Percentiles rank a stretch among this genome's conserved stretches.
These are phyloP conservation scores for Mimosa pudica DNA, from an alignment of 306 rosid species.

Conservation along the genomic window DNA sequence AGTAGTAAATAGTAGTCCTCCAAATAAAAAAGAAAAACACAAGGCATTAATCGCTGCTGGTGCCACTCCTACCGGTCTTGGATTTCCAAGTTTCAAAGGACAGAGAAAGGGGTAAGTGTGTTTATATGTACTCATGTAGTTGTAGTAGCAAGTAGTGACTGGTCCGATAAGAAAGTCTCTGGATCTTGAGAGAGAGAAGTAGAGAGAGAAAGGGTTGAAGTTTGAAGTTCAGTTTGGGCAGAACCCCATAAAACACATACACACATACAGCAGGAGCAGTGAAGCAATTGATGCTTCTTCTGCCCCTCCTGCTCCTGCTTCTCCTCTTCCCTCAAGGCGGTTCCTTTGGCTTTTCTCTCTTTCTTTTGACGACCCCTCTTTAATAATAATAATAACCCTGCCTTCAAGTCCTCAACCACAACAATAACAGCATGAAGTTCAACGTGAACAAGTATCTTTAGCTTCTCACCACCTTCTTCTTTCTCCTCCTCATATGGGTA, in stretches of 20 bases:
- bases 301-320: constrained; percentile 36
- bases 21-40: background rate
- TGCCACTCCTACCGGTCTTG: background rate
- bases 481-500: constrained; percentile 21
- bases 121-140: background rate
- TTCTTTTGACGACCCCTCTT: no score
- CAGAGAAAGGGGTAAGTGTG: constrained; percentile 27
- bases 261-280: constrained; percentile 25
- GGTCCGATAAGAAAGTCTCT: constrained; percentile 29
- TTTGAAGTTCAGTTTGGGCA: constrained; percentile 41
- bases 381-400: constrained; percentile 14
- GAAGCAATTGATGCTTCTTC: constrained; percentile 50
- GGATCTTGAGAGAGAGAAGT: background rate
- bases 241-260: constrained; percentile 45
- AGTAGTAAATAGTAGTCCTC: no score
- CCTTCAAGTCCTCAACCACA: constrained; percentile 14
- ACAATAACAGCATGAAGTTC: background rate
- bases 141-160: background rate
- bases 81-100: constrained; percentile 42
- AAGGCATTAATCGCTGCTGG: constrained; percentile 33
- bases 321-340: constrained; percentile 47
- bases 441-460: no score
- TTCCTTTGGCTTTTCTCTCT: constrained; percentile 58
- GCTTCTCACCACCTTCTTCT: constrained; percentile 3
- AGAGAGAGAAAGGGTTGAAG: background rate